phyloP scores from a whole-genome alignment of 2,329 filamentous ascomycete species.

The Fusarium sp. region DNA sequence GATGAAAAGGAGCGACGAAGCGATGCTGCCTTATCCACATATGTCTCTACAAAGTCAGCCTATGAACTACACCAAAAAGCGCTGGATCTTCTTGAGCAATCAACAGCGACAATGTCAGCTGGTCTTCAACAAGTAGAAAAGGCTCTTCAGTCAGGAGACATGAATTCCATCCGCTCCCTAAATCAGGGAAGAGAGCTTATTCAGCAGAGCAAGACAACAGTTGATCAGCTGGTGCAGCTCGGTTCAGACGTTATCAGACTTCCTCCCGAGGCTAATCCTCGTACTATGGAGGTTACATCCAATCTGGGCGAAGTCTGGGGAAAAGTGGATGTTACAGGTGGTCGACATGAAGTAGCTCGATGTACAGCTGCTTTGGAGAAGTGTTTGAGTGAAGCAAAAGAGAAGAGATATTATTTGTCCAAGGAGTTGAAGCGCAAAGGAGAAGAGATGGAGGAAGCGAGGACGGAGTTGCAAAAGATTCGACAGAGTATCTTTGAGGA shows the following conservation, averaged over 20 bases:
- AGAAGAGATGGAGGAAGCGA: conserved; percentile 48
- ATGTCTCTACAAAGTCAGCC: conserved; percentile 51
- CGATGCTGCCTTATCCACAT: conserved; percentile 50
- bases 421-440: conserved; percentile 49
- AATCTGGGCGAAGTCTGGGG: conserved; percentile 61
- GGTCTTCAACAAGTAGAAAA: conserved; percentile 55
- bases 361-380: conserved; percentile 49
- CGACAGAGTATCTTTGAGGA: conserved; percentile 53
- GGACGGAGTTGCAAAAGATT: conserved; percentile 56
- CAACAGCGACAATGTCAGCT: conserved; percentile 48
- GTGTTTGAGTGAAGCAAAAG: conserved; percentile 49
- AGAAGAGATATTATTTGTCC: conserved; percentile 46
- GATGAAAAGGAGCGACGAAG: conserved; percentile 58
- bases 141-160: conserved; percentile 52
- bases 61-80: conserved; percentile 57
- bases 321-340: conserved; percentile 62
- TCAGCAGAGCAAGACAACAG: conserved; percentile 16
- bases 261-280: conserved; percentile 56
- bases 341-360: conserved; percentile 51
- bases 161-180: conserved; percentile 40
- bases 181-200: conserved; percentile 25
- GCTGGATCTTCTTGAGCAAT: conserved; percentile 53
- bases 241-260: conserved; percentile 22
- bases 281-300: conserved; percentile 49
- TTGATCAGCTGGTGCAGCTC: conserved; percentile 28